Evolutionary conservation across 768 basidiomycete species (phyloP), one percentile per base, ranked within the genome.

Genomic region (Rhodotorula graminis): DNA sequence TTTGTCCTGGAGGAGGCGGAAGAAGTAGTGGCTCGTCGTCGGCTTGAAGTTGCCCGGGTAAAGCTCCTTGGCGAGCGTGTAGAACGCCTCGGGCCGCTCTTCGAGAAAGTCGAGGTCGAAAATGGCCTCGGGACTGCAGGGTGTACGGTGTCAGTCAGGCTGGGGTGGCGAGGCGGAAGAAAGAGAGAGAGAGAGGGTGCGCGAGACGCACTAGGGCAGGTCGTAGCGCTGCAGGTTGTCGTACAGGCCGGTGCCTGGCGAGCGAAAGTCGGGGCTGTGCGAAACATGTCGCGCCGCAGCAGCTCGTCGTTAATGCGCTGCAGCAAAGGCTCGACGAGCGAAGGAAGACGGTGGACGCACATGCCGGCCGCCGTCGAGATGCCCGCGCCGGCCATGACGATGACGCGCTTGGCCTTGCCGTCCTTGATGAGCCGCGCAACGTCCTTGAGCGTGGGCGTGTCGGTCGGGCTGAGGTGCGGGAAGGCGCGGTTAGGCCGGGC

Each of bases 61-160:
- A 10, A 98, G 86, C 77, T 96, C 96, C 66, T 90, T 88, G 0
- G 95, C 96, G 50, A 99, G 87, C 0, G 88, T 90, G 81, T 93
- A 97, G 80, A 97, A 82, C 8, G 82, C 80, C 72, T 81, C 66
- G 9, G 77, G 78, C 11, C 64, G 25, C 25, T 76, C 65, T 3
- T 60, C 18, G 42, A 97, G 94, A 83, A 88, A 98, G 61, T 84
- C 83, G 77, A 98, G 89, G 76, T 97, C 91, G 77, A 98, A 98
- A 44, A 97, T 93, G 0, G 94, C 94, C 78, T 98, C 94, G 0
- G 94, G 93, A 77, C 90, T 75, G 55, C 11, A 18, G 16, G n/a
- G n/a, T n/a, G 19, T 46, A 55, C 21, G 11, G 53, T 29, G 57
- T 9, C 33, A 12, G 11, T 2, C 5, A 11, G 33, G 27, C 3